A percentile compares a stretch with the other conserved stretches of the same genome.
phyloP scores from a whole-genome alignment of 2,329 filamentous ascomycete species.

The Paecilomyces formosus region DNA sequence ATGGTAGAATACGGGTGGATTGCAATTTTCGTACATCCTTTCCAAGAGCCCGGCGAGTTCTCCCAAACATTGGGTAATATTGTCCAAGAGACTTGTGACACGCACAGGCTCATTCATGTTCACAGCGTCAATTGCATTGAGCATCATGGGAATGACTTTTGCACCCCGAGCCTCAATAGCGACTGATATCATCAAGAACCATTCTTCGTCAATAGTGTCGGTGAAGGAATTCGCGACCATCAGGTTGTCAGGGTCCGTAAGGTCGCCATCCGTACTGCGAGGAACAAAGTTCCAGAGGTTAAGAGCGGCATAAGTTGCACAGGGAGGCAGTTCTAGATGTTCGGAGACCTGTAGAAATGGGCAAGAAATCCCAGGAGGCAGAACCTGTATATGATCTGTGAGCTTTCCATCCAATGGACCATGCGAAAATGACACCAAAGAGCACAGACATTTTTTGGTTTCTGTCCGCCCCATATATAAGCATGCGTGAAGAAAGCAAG shows the following conservation, averaged over 20 bases:
- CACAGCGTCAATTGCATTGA: constrained; percentile 41
- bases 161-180: constrained; percentile 47
- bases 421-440: neutral
- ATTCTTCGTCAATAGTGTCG: constrained; percentile 33
- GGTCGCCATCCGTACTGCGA: constrained; percentile 14
- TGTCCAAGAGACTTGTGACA: constrained; percentile 32
- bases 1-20: constrained; percentile 45
- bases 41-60: constrained; percentile 37
- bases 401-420: neutral
- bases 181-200: constrained; percentile 47
- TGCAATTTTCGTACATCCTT: constrained; percentile 45
- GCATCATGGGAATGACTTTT: constrained; percentile 37
- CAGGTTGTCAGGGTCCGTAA: constrained; percentile 31
- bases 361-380: constrained; percentile 28
- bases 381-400: constrained; percentile 14
- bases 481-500: constrained; percentile 70
- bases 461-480: constrained; percentile 76
- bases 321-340: constrained; percentile 31
- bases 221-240: constrained; percentile 28
- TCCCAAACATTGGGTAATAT: constrained; percentile 34
- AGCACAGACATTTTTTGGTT: constrained; percentile 54
- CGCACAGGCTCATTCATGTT: constrained; percentile 26
- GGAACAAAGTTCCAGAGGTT: constrained; percentile 33
- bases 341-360: constrained; percentile 30
- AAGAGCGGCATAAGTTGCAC: constrained; percentile 36